Base-by-base conservation (phyloP, 768 basidiomycete genomes). In the Cubamyces lactineus region DNA sequence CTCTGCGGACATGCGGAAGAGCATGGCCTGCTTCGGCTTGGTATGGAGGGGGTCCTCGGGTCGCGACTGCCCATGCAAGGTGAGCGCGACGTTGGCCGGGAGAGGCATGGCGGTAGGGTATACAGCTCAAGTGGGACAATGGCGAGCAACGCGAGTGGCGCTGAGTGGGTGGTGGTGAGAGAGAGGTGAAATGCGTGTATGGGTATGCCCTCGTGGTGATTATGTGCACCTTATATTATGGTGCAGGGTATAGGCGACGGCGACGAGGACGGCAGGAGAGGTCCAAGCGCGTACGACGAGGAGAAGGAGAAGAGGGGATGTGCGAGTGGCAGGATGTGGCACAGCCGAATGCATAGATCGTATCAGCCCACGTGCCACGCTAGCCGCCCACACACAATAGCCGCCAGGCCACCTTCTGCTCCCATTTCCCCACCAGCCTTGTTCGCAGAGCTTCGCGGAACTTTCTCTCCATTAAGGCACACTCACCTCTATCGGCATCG, bases 1-100 rank as follows among this genome's bases (percentile, higher is more conserved):
- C 72, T 90, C 87, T 38, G 83, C 79, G 4, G 91, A 85, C 82
- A 92, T 80, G 59, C 89, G 86, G 42, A 92, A 82, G 52, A 92
- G 77, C 84, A 91, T 86, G 50, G 90, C 91, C 24, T 82, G 81
- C 77, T 89, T 91, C 13, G 85, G 85, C 61, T 82, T 84, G 3
- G 86, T 79, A 38, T 84, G 83, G 38, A 80, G 70, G 0, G 82
- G 76, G 62, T 83, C 86, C 47, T 83, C 85, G 38, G 84, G 83
- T 48, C 77, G 76, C 1, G 84, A 78, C 67, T 81, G 79, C 34
- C 85, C 84, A 45, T 86, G 81, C 45, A 92, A 80, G 9, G 86
- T 78, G 46, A 91, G 79, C 11, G 79, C 75, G 1, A 77, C 75
- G 66, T 80, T 77, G 42, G 72, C 68, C 0, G 91, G 88, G 24